Evolutionary conservation across 768 basidiomycete genomes (phyloP).

Genomic region (Suillus plorans): DNA sequence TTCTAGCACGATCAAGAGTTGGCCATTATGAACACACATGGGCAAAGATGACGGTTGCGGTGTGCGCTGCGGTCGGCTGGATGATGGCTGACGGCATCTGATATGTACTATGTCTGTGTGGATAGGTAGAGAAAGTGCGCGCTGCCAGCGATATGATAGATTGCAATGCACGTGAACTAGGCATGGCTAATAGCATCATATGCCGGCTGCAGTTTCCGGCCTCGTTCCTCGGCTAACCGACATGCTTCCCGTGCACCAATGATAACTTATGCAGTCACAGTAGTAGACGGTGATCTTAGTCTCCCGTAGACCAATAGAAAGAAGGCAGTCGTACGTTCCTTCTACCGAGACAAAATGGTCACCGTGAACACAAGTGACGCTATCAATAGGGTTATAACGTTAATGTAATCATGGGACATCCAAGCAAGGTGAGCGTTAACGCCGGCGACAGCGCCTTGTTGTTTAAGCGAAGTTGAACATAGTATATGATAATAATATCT

Average conservation of each 20-base stretch:
- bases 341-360: too few species aligned
- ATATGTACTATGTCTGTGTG: background rate
- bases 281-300: too few species aligned
- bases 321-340: too few species aligned
- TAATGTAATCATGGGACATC: too few species aligned
- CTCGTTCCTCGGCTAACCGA: too few species aligned
- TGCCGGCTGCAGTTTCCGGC: background rate
- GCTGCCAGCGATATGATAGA: background rate
- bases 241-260: too few species aligned
- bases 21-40: constrained; percentile 3
- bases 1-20: constrained; percentile 10
- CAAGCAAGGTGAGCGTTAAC: too few species aligned
- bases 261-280: too few species aligned
- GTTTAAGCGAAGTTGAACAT: background rate
- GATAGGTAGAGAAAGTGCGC: background rate
- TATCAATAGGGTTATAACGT: too few species aligned
- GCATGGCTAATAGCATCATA: background rate
- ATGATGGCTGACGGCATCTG: constrained; percentile 1
- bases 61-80: constrained; percentile 8
- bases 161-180: background rate
- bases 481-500: background rate
- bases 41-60: constrained; percentile 10
- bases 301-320: too few species aligned
- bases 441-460: too few species aligned
- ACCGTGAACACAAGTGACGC: too few species aligned